Evolutionary conservation across 345 rosid genomes (phyloP).

Genomic region (Gossypium longicalyx): DNA sequence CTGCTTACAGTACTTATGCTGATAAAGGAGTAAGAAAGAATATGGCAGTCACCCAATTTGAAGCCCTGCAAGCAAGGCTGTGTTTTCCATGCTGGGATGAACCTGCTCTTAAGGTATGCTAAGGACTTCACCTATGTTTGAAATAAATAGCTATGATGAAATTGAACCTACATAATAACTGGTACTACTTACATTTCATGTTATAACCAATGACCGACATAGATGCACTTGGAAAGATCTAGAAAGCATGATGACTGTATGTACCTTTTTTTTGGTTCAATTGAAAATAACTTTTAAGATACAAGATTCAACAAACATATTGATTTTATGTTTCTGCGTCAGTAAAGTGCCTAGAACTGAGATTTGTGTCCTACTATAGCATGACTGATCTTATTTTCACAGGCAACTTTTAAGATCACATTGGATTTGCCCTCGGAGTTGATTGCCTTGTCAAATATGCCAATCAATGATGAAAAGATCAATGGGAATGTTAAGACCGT

Average conservation of each 20-base stretch:
- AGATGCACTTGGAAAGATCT: no score
- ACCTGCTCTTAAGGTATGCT: constrained; percentile 84
- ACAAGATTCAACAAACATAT: neutral
- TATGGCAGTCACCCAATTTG: constrained; percentile 98
- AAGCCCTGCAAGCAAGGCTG: constrained; percentile 90
- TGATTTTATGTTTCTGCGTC: neutral
- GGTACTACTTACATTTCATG: no score
- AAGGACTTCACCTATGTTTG: no score
- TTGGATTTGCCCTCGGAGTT: constrained; percentile 74
- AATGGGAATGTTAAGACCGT: constrained; percentile 62
- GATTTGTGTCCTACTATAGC: no score
- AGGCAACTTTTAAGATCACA: constrained; percentile 94
- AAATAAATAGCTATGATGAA: no score
- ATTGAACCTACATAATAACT: no score
- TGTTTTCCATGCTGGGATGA: constrained; percentile 99
- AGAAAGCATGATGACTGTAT: no score
- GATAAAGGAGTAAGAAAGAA: constrained; percentile 50
- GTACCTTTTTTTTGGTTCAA: no score
- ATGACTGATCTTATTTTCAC: neutral
- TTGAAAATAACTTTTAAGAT: no score
- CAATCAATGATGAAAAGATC: constrained; percentile 59
- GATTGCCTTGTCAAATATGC: constrained; percentile 95
- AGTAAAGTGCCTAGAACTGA: no score
- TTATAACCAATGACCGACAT: no score
- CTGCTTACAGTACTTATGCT: constrained; percentile 26